Evolutionary conservation across 2,329 filamentous ascomycete genomes (phyloP), one percentile per base, ranked within the genome.

Genomic region (Corniculantispora saksenae): DNA sequence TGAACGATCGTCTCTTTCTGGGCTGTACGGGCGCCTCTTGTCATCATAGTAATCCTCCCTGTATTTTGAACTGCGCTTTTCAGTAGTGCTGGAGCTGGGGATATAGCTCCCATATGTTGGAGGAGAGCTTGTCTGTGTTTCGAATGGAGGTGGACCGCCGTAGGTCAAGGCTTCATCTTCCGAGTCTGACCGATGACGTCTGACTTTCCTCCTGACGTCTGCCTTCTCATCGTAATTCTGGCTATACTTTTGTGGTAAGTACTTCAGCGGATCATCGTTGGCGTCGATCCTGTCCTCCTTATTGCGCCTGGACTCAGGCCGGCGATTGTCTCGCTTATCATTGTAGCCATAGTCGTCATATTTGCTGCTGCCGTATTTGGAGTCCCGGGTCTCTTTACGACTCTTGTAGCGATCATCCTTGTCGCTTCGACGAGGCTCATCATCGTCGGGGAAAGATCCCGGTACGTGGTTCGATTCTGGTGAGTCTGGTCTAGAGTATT

Each of bases 141-240:
- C n/a, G 21, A 38, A 40, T 65, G 67, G 29, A 69, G 67, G 27
- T 67, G 60, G 67, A 70, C 75, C 72, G 35, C 84, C 84, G 67
- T 87, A 87, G 3, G 83, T 83, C 12, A 86, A 74, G 64, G 84
- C 80, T 4, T 83, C 81, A 35, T 83, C 80, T 65, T 73, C 72
- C 4, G 69, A 69, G 25, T 72, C 71, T 40, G 67, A 47, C 60
- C 63, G 23, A 51, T 53, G 61, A 40, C 69, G 69, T 7, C 68
- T 66, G 27, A 62, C 54, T 2, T 66, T 69, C 21, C 53, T 63
- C 21, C 54, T 65, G 48, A 70, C 61, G 19, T 66, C 55, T 27
- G 69, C 67, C 61, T 68, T 71, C n/a, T 74, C 71, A 40, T 75
- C 72, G 62, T 72, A 71, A 51, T 76, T 73, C 61, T 76, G 75